phyloP scores from a whole-genome alignment of 2,329 filamentous ascomycete genomes.

The Penicillium polonicum region DNA sequence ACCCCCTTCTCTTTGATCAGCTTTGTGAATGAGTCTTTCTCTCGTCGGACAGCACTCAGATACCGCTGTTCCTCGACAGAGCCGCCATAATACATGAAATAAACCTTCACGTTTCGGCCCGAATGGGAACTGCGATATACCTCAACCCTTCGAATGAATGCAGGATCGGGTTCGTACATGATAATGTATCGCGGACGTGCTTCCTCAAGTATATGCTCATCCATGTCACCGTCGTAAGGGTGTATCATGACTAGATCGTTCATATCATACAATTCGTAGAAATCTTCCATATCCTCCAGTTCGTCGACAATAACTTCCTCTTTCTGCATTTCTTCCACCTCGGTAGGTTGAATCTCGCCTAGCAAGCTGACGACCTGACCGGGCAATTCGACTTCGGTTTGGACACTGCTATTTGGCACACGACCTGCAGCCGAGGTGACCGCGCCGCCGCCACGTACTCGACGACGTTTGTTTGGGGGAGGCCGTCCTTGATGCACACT shows the following conservation, averaged over 20 bases:
- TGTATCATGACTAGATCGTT: constrained; percentile 84
- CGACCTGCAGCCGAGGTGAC: constrained; percentile 60
- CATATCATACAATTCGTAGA: constrained; percentile 89
- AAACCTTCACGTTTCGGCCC: constrained; percentile 83
- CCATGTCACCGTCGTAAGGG: constrained; percentile 91
- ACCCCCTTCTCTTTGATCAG: constrained; percentile 87
- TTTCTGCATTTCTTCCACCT: constrained; percentile 72
- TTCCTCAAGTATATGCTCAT: constrained; percentile 95
- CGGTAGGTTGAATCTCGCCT: constrained; percentile 77
- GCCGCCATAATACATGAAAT: constrained; percentile 93
- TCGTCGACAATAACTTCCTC: constrained; percentile 68
- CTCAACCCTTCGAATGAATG: constrained; percentile 91
- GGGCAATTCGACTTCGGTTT: constrained; percentile 73
- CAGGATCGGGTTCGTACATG: constrained; percentile 96
- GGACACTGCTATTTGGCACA: constrained; percentile 70
- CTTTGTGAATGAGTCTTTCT: constrained; percentile 94
- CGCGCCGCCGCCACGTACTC: constrained; percentile 75
- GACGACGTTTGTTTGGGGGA: constrained; percentile 80
- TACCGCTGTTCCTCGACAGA: constrained; percentile 96
- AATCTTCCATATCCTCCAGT: constrained; percentile 86
- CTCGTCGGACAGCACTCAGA: constrained; percentile 80
- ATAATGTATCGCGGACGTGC: constrained; percentile 90
- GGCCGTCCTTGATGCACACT: constrained; percentile 57
- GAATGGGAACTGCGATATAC: constrained; percentile 94
- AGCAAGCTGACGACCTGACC: constrained; percentile 78